These are phyloP conservation scores for Boletellus ananas DNA, from an alignment of 768 basidiomycete species.

Conservation along the genomic window DNA sequence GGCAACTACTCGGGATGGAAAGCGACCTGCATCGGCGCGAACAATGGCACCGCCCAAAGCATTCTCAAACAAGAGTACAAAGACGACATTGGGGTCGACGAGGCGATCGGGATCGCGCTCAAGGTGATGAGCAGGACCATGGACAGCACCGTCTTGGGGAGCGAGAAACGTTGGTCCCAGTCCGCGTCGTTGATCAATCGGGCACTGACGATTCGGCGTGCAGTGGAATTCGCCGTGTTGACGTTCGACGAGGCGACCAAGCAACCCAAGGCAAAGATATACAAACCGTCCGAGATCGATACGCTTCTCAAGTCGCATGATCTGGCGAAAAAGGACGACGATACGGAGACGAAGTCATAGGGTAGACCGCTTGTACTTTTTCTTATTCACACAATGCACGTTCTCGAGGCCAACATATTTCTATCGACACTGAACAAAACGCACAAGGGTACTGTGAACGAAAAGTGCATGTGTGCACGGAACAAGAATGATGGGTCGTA, in stretches of 20 bases:
- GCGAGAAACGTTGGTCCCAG: conserved; percentile 80
- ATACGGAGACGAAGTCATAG: conserved; percentile 68
- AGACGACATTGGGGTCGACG: conserved; percentile 87
- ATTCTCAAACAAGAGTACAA: conserved; percentile 98
- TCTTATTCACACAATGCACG: not conserved
- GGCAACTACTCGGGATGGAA: conserved; percentile 99
- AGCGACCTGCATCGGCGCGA: conserved; percentile 98
- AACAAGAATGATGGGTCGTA: not conserved
- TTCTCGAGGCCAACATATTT: not conserved
- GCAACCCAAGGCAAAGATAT: conserved; percentile 87
- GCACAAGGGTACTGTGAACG: not conserved
- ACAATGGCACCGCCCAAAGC: conserved; percentile 94
- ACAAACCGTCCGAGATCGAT: conserved; percentile 84
- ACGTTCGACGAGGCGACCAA: conserved; percentile 76
- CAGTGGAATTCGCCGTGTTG: conserved; percentile 96
- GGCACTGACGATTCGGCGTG: not conserved
- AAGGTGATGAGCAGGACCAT: conserved; percentile 99
- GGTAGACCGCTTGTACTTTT: conserved; percentile 10
- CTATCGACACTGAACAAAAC: not conserved
- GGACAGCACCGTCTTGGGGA: conserved; percentile 95
- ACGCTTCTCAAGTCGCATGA: conserved; percentile 74
- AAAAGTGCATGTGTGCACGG: not conserved
- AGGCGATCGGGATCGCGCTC: conserved; percentile 87
- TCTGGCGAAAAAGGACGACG: conserved; percentile 84
- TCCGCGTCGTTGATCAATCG: conserved; percentile 18